phyloP scores from a whole-genome alignment of 2,329 filamentous ascomycete genomes.

The Chrysoporthe cubensis region DNA sequence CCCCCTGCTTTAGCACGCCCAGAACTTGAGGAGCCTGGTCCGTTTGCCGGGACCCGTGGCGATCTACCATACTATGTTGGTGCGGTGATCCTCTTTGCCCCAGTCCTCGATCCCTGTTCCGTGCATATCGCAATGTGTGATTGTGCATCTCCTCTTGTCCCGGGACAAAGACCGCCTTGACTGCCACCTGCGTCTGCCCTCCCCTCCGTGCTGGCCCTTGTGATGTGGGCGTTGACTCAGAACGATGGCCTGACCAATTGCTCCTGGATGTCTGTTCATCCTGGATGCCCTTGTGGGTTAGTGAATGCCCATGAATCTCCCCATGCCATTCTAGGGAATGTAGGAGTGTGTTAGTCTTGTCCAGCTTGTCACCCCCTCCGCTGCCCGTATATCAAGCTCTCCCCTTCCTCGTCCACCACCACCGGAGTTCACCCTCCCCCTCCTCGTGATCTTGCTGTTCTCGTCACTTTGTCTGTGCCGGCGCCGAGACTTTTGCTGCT shows the following conservation, averaged over 20 bases:
- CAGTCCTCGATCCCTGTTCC: neutral
- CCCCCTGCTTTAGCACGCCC: slow-evolving; percentile 8
- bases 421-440: neutral
- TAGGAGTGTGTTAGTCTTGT: slow-evolving; percentile 9
- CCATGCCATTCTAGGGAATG: slow-evolving; percentile 19
- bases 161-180: slow-evolving; percentile 10
- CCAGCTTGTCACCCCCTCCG: slow-evolving; percentile 8
- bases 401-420: slow-evolving; percentile 11
- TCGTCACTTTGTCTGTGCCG: slow-evolving; percentile 1
- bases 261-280: slow-evolving; percentile 17
- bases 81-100: slow-evolving; percentile 11
- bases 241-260: slow-evolving; percentile 12
- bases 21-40: slow-evolving; percentile 6
- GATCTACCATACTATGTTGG: slow-evolving; percentile 12
- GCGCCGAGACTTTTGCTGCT: slow-evolving; percentile 9
- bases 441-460: neutral
- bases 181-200: neutral
- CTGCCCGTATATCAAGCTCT: slow-evolving; percentile 23
- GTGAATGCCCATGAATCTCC: slow-evolving; percentile 11
- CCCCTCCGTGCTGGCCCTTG: neutral
- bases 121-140: slow-evolving; percentile 15
- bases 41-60: neutral
- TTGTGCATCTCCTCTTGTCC: slow-evolving; percentile 7
- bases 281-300: slow-evolving; percentile 10
- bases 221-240: slow-evolving; percentile 18